Evolutionary conservation across 2,329 filamentous ascomycete genomes (phyloP).

Genomic region (Mycosphaerella arachidis): DNA sequence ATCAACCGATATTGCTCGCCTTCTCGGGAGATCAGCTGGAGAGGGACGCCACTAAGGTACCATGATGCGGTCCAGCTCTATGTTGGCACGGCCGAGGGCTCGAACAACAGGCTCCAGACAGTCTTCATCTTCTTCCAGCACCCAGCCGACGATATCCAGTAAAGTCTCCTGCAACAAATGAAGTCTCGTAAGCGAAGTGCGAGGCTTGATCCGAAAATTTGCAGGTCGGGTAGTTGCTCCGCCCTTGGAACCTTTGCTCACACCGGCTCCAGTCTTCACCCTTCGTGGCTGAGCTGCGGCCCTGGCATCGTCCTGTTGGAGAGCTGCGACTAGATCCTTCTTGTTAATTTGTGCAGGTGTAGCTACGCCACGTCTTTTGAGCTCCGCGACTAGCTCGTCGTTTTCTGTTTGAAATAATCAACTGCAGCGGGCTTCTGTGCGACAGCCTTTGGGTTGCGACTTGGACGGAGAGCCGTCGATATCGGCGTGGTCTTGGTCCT

Average conservation of each 20-base stretch:
- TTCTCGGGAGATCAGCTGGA: neutral
- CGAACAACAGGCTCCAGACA: neutral
- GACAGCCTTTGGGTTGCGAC: neutral
- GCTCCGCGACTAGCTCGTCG: neutral
- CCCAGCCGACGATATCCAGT: neutral
- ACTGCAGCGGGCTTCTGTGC: neutral
- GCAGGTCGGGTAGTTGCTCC: neutral
- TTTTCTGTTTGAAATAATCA: neutral
- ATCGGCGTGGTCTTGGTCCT: neutral
- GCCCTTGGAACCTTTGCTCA: neutral
- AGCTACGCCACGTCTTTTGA: neutral
- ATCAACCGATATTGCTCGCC: neutral
- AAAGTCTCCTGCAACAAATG: neutral
- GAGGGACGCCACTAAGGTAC: neutral
- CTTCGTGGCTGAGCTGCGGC: neutral
- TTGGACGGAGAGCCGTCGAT: neutral
- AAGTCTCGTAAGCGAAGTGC: neutral
- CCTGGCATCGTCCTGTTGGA: neutral
- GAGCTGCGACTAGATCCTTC: neutral
- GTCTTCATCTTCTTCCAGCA: neutral
- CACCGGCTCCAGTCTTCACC: neutral
- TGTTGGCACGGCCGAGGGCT: neutral
- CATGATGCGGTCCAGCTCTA: neutral
- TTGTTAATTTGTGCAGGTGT: neutral
- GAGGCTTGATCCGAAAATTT: neutral